phyloP scores from a whole-genome alignment of 2,329 filamentous ascomycete genomes.

The Neoarthrinium moseri region DNA sequence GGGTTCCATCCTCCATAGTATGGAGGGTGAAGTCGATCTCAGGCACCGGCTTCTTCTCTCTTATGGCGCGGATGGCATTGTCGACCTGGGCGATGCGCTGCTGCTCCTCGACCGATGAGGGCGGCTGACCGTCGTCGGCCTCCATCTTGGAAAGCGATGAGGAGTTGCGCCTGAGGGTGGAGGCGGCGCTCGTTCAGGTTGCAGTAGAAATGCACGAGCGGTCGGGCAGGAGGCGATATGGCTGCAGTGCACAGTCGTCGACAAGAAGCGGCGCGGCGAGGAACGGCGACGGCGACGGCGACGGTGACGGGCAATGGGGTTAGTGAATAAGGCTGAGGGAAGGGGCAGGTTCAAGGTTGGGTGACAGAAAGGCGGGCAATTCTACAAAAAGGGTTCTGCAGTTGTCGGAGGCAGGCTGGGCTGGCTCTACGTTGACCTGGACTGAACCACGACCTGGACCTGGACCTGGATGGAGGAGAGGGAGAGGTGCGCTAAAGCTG shows the following conservation, averaged over 20 bases:
- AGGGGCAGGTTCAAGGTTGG: conserved; percentile 1
- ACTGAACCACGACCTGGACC: too few species aligned
- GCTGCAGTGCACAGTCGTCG: too few species aligned
- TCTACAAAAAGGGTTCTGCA: conserved; percentile 6
- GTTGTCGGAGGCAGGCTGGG: background rate
- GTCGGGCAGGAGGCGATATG: too few species aligned
- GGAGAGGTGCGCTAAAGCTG: background rate
- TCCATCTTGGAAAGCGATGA: conserved; percentile 43
- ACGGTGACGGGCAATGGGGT: too few species aligned
- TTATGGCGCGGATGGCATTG: conserved; percentile 87
- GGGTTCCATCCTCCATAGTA: conserved; percentile 94
- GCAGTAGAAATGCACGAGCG: too few species aligned
- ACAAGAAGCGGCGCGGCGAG: too few species aligned
- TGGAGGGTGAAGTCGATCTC: conserved; percentile 99
- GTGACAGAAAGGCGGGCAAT: conserved; percentile 6
- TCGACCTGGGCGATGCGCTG: conserved; percentile 67
- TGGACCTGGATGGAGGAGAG: too few species aligned
- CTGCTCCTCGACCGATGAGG: conserved; percentile 38
- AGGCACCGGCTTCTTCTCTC: conserved; percentile 90
- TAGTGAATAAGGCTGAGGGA: conserved; percentile 4
- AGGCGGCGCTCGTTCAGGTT: too few species aligned
- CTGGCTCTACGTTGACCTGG: too few species aligned
- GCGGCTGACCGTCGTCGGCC: conserved; percentile 37
- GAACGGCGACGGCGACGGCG: too few species aligned
- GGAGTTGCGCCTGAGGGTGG: conserved; percentile 19